A percentile compares a stretch with the other conserved stretches of the same genome.
phyloP scores from a whole-genome alignment of 139 green algal genomes.

The Gonium pectorale region DNA sequence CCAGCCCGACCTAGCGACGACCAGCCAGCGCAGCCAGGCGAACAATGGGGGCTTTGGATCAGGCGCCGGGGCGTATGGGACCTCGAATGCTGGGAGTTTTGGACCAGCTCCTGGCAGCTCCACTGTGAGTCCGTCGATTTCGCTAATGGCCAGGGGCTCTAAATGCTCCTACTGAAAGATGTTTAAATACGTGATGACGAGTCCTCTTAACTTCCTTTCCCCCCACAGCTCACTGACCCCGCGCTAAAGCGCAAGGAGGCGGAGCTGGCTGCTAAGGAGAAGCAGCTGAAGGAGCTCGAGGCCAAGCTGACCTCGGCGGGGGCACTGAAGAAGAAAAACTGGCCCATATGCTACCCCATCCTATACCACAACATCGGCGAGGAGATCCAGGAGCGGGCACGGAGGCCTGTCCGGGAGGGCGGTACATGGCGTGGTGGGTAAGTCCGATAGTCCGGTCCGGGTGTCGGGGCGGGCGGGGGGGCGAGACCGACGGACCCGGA shows the following conservation, averaged over 20 bases:
- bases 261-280: slow-evolving; percentile 51
- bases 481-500: no score
- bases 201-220: no score
- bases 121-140: no score
- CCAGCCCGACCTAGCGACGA: slow-evolving; percentile 3
- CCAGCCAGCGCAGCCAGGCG: neutral
- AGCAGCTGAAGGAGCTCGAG: slow-evolving; percentile 56
- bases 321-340: slow-evolving; percentile 65
- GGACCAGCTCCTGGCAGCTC: neutral
- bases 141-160: no score
- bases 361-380: slow-evolving; percentile 75
- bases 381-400: slow-evolving; percentile 67
- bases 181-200: no score
- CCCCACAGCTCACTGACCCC: neutral
- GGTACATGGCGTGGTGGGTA: slow-evolving; percentile 64
- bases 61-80: neutral
- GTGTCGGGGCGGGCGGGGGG: no score
- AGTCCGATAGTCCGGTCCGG: no score
- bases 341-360: slow-evolving; percentile 72
- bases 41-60: slow-evolving; percentile 10
- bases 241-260: slow-evolving; percentile 48
- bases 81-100: no score
- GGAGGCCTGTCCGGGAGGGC: slow-evolving; percentile 45
- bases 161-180: no score
- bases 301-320: slow-evolving; percentile 40